A percentile compares a stretch with the other conserved stretches of the same genome.
Evolutionary conservation across 1,284 basidiomycete genomes (phyloP).

Genomic region (Flammula alnicola): DNA sequence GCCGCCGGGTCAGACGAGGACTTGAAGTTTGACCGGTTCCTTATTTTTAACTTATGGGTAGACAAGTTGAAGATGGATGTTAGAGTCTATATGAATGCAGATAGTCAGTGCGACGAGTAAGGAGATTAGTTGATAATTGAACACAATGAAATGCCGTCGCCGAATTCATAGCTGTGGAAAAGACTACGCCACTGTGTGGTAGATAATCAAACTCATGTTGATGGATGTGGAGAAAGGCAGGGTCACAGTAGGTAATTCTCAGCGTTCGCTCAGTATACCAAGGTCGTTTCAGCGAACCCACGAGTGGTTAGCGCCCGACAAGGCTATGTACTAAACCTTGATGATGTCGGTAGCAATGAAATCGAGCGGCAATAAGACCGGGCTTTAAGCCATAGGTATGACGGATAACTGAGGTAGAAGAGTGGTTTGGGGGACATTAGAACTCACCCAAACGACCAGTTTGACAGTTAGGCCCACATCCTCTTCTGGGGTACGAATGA

Average conservation of each 20-base stretch:
- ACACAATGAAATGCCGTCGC: slow-evolving; percentile 9
- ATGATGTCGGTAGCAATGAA: too few species aligned
- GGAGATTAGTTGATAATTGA: slow-evolving; percentile 22
- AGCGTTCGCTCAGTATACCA: neutral
- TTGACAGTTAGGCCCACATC: slow-evolving; percentile 61
- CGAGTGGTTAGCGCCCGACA: neutral
- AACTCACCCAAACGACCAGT: slow-evolving; percentile 60
- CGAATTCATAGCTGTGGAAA: slow-evolving; percentile 2
- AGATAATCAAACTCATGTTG: slow-evolving; percentile 20
- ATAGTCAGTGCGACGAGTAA: slow-evolving; percentile 19
- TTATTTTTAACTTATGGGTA: slow-evolving; percentile 61
- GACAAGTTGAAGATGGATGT: slow-evolving; percentile 60
- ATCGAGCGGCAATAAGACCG: too few species aligned
- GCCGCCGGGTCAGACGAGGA: slow-evolving; percentile 29
- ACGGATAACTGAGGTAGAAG: slow-evolving; percentile 12
- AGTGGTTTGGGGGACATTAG: slow-evolving; percentile 9
- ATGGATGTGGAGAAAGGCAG: slow-evolving; percentile 18
- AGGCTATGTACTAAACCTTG: too few species aligned
- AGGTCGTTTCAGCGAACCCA: neutral
- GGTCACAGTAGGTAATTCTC: too few species aligned
- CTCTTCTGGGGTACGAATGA: slow-evolving; percentile 64
- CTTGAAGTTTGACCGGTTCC: slow-evolving; percentile 21
- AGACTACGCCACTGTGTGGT: neutral
- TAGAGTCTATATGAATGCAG: slow-evolving; percentile 48
- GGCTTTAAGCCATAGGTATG: neutral